phyloP scores from a whole-genome alignment of 805 yeast genomes.

The Barnettozyma californica region DNA sequence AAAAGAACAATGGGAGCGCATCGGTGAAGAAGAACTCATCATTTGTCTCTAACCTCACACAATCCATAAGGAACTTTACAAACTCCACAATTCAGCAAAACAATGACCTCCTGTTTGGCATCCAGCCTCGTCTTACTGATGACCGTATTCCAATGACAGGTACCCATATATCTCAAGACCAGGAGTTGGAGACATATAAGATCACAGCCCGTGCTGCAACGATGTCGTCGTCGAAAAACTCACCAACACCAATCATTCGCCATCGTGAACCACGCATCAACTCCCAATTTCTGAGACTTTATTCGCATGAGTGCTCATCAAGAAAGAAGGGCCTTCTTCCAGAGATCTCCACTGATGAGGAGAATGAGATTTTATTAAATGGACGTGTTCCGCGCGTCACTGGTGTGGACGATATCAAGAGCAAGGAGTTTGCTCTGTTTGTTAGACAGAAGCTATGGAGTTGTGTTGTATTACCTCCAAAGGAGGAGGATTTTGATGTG shows the following conservation, averaged over 20 bases:
- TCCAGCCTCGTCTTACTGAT: conserved; percentile 25
- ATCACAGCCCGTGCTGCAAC: conserved; percentile 16
- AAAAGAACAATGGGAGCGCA: neutral
- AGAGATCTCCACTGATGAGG: conserved; percentile 30
- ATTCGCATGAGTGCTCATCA: conserved; percentile 44
- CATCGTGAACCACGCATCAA: conserved; percentile 47
- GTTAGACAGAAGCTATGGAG: conserved; percentile 50
- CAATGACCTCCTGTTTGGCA: conserved; percentile 21
- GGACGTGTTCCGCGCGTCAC: conserved; percentile 1
- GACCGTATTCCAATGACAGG: conserved; percentile 16
- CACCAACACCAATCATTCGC: conserved; percentile 10
- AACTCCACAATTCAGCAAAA: conserved; percentile 13
- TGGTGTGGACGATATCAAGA: conserved; percentile 11
- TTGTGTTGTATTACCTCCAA: conserved; percentile 47
- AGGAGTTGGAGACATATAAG: conserved; percentile 24
- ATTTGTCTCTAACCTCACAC: conserved; percentile 23
- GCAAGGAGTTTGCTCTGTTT: conserved; percentile 34
- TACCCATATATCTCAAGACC: conserved; percentile 7
- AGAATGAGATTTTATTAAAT: conserved; percentile 13
- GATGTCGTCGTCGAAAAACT: conserved; percentile 3
- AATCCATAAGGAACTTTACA: conserved; percentile 17
- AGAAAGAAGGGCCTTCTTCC: conserved; percentile 30
- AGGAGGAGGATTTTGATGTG: conserved; percentile 27
- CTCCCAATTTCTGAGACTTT: conserved; percentile 41
- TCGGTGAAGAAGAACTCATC: neutral